phyloP scores from a whole-genome alignment of 225 moss, liverwort and hornwort species.

The Bryoerythrophyllum caledonicum region DNA sequence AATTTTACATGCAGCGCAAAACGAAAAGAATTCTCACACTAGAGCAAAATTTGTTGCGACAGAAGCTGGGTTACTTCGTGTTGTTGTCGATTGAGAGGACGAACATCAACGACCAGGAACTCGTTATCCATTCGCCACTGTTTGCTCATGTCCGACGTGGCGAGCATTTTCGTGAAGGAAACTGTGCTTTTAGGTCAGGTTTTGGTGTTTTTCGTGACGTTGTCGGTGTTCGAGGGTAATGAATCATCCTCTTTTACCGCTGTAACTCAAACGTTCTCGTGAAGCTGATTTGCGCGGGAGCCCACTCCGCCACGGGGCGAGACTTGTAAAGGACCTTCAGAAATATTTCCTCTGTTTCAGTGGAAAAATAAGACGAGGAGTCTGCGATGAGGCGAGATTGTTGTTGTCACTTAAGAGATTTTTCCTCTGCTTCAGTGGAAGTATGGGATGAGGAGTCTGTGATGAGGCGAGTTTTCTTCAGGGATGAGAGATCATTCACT shows the following conservation, averaged over 20 bases:
- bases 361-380: no score
- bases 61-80: background rate
- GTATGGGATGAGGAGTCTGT: no score
- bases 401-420: no score
- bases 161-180: background rate
- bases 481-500: background rate
- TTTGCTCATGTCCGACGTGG: slow-evolving; percentile 14
- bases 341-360: no score
- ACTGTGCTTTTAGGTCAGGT: background rate
- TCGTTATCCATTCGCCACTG: slow-evolving; percentile 27
- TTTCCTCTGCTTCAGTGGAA: no score
- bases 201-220: background rate
- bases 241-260: background rate
- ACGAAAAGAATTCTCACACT: background rate
- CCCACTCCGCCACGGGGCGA: background rate
- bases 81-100: background rate
- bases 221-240: background rate
- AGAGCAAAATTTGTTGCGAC: background rate
- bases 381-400: no score
- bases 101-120: slow-evolving; percentile 25
- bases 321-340: background rate
- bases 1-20: background rate
- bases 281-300: slow-evolving; percentile 1
- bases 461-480: background rate
- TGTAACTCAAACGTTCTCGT: background rate